Percentiles rank a stretch among this genome's conserved stretches.
Conservation (phyloP, 805 yeast genomes). For the Kluyveromyces nonfermentans region DNA sequence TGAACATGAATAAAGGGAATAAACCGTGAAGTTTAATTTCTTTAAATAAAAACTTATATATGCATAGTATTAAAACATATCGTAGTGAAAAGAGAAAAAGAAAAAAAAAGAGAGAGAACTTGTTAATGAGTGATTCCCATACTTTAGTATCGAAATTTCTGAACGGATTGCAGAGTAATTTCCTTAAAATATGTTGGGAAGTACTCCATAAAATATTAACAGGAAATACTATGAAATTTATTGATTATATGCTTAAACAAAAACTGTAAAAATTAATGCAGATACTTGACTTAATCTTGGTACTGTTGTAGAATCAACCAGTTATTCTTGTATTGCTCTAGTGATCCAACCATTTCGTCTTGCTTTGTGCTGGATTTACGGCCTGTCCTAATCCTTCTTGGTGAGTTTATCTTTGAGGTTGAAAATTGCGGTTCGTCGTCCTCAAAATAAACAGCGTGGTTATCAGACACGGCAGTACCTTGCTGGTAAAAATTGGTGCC, state of each 20-base stretch:
- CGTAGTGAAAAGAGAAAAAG: no score
- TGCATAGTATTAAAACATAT: no score
- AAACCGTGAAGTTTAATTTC: no score
- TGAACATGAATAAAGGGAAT: not conserved
- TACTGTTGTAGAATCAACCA: constrained; percentile 30
- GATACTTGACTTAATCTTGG: constrained; percentile 12
- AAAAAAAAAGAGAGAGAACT: no score
- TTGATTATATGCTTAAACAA: not conserved
- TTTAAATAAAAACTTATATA: no score
- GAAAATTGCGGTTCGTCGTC: constrained; percentile 19
- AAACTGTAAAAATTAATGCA: not conserved
- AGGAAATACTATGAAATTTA: not conserved
- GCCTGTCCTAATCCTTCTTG: constrained; percentile 10
- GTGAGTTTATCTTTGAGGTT: constrained; percentile 4
- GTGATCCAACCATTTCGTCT: constrained; percentile 28
- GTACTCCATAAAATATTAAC: no score
- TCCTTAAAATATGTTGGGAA: no score
- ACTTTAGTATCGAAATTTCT: no score
- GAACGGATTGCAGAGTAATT: no score
- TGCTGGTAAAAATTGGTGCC: constrained; percentile 7
- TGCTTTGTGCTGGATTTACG: constrained; percentile 25
- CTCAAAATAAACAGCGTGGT: constrained; percentile 24
- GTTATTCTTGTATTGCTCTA: constrained; percentile 30
- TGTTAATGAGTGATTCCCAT: no score
- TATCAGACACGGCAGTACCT: constrained; percentile 22